Conservation (phyloP, 768 basidiomycete genomes). For the Dioszegia crocea region DNA sequence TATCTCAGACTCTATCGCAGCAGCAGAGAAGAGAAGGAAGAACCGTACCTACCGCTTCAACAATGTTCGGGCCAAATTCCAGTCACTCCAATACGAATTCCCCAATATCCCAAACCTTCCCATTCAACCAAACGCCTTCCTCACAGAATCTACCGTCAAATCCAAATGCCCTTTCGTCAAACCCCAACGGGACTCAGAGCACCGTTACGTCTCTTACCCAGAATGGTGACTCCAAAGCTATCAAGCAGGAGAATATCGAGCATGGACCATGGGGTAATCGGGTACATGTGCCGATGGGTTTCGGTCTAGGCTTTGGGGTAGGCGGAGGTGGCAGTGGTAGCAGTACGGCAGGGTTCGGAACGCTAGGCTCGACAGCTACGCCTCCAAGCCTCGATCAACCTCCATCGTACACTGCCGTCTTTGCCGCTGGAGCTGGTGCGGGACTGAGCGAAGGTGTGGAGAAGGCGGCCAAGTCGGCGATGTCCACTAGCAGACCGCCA, state of each 20-base stretch:
- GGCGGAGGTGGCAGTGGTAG: not conserved
- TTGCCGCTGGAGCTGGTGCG: not conserved
- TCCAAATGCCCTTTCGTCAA: not conserved
- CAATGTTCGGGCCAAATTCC: constrained; percentile 22
- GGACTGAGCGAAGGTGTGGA: not conserved
- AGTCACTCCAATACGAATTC: not conserved
- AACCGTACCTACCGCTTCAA: constrained; percentile 38
- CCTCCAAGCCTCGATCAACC: not conserved
- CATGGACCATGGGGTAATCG: constrained; percentile 2
- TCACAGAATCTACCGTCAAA: too few relatives aligned
- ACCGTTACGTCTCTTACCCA: not conserved
- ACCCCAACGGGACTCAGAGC: not conserved
- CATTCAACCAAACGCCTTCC: not conserved
- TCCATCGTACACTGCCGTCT: not conserved
- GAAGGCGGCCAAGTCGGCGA: not conserved
- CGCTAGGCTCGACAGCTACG: not conserved
- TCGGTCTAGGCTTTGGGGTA: constrained; percentile 5
- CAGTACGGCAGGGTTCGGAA: not conserved
- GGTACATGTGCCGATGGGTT: constrained; percentile 4
- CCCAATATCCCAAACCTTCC: not conserved
- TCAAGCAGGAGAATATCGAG: constrained; percentile 1
- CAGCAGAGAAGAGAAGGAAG: constrained; percentile 27
- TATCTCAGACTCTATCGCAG: constrained; percentile 9
- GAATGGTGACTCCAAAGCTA: not conserved
- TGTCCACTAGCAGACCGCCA: not conserved